A percentile compares a stretch with the other conserved stretches of the same genome.
Evolutionary conservation across 2,329 filamentous ascomycete genomes (phyloP).

Genomic region (Fusarium sp.): DNA sequence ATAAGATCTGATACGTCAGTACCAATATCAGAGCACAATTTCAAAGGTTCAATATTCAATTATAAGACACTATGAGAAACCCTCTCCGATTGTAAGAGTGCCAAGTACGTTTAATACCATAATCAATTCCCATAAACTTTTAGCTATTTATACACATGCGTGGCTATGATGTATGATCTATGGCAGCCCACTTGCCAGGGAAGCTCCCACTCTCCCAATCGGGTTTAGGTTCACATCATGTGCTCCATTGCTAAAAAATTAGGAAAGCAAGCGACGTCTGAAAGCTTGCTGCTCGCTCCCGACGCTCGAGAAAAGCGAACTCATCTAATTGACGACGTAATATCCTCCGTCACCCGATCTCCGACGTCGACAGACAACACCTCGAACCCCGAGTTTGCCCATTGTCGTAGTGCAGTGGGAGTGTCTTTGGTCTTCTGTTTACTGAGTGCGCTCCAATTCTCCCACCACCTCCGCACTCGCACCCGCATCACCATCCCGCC

Average conservation of each 20-base stretch:
- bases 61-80: neutral
- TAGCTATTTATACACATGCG: neutral
- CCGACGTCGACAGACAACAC: constrained; percentile 13
- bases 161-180: neutral
- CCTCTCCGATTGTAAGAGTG: neutral
- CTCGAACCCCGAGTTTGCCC: constrained; percentile 15
- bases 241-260: constrained; percentile 47
- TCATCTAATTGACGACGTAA: constrained; percentile 42
- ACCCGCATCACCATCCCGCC: constrained; percentile 31
- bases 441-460: constrained; percentile 13
- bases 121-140: neutral
- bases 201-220: constrained; percentile 33
- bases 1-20: neutral
- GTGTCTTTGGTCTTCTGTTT: constrained; percentile 12
- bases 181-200: neutral
- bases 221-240: constrained; percentile 43
- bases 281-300: constrained; percentile 41
- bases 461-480: neutral
- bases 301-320: constrained; percentile 35
- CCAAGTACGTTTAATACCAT: neutral
- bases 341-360: constrained; percentile 19
- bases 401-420: constrained; percentile 24
- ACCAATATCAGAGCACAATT: neutral
- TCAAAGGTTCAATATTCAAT: neutral
- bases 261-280: constrained; percentile 39